Conservation (phyloP, 2,329 filamentous ascomycete genomes). For the Colletotrichum incanum region DNA sequence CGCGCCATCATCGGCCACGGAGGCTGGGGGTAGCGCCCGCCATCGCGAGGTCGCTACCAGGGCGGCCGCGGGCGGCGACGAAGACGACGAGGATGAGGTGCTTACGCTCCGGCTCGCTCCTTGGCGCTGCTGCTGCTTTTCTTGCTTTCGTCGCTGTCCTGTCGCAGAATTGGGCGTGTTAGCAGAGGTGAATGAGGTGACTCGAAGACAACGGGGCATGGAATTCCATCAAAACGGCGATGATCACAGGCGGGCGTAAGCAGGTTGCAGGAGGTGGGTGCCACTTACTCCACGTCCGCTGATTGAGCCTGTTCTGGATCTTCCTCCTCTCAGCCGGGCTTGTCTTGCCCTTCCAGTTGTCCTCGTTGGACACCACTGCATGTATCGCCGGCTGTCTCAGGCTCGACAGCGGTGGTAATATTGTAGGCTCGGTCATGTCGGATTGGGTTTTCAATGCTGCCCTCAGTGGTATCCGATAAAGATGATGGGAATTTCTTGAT, state of each 20-base stretch:
- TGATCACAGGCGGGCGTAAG: constrained; percentile 21
- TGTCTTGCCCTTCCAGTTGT: constrained; percentile 55
- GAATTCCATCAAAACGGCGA: constrained; percentile 7
- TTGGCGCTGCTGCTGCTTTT: constrained; percentile 20
- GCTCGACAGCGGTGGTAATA: background rate
- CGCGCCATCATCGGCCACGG: background rate
- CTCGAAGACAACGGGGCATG: background rate
- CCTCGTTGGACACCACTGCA: constrained; percentile 28
- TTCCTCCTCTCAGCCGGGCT: constrained; percentile 45
- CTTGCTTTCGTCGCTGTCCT: constrained; percentile 34
- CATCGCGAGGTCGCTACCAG: background rate
- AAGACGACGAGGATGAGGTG: background rate
- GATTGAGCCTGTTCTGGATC: constrained; percentile 41
- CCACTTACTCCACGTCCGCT: constrained; percentile 41
- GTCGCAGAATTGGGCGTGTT: background rate
- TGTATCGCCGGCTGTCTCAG: constrained; percentile 12
- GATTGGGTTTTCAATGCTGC: background rate
- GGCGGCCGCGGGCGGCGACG: background rate
- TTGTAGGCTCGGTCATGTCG: constrained; percentile 9
- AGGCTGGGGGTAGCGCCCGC: background rate
- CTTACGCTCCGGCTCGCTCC: background rate
- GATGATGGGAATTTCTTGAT: constrained; percentile 4
- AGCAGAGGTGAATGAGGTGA: background rate
- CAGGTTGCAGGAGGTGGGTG: constrained; percentile 27
- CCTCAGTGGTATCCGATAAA: background rate